A percentile compares a stretch with the other conserved stretches of the same genome.
phyloP scores from a whole-genome alignment of 2,329 filamentous ascomycete species.

The Thermomyces lanuginosus region DNA sequence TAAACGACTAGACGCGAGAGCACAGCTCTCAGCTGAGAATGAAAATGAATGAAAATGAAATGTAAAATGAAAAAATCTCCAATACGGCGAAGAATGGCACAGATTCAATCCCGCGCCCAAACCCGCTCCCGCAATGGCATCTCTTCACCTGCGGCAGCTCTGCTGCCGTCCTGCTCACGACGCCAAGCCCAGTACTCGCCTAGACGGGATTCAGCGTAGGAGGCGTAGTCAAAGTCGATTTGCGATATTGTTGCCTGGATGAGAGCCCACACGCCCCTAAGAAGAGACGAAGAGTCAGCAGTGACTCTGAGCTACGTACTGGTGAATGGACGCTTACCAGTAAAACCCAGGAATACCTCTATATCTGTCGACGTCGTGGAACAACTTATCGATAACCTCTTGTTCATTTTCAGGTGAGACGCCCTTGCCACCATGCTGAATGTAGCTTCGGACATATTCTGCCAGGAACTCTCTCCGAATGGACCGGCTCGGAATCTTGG shows the following conservation, averaged over 20 bases:
- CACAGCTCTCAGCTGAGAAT: too few species aligned
- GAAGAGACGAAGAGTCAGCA: constrained; percentile 18
- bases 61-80: too few species aligned
- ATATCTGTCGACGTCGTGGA: constrained; percentile 69
- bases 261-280: constrained; percentile 87
- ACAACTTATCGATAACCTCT: constrained; percentile 51
- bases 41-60: too few species aligned
- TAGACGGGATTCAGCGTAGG: constrained; percentile 70
- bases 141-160: constrained; percentile 38
- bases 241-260: constrained; percentile 89
- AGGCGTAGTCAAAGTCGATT: constrained; percentile 93
- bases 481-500: constrained; percentile 58
- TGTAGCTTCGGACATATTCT: constrained; percentile 68
- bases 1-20: too few species aligned
- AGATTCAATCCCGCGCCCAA: constrained; percentile 61
- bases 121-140: constrained; percentile 60
- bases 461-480: constrained; percentile 66
- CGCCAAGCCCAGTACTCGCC: constrained; percentile 92
- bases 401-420: constrained; percentile 38
- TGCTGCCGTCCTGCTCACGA: constrained; percentile 50
- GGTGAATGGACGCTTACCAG: constrained; percentile 28
- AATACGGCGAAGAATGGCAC: too few species aligned
- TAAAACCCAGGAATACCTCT: constrained; percentile 80
- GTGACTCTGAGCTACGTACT: not conserved
- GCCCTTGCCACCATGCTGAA: constrained; percentile 29